Percentiles rank a stretch among this genome's conserved stretches.
These are phyloP conservation scores for Rosa hybrid DNA, from an alignment of 331 rosid species.

Conservation along the genomic window DNA sequence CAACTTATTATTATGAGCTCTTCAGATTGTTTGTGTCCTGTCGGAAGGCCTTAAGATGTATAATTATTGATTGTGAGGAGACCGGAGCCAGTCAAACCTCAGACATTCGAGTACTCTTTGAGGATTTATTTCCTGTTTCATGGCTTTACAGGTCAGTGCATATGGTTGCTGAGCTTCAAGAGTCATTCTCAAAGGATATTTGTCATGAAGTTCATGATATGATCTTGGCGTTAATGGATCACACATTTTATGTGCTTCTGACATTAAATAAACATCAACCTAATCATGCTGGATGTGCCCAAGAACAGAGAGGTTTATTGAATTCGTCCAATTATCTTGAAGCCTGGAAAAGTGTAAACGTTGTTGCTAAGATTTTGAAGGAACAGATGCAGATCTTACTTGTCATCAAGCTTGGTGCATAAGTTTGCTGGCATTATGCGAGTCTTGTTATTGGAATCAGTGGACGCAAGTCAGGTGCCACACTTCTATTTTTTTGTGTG, in stretches of 20 bases:
- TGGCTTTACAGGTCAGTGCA: slow-evolving; percentile 80
- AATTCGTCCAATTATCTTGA: slow-evolving; percentile 39
- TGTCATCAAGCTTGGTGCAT: slow-evolving; percentile 38
- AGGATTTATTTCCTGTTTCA: slow-evolving; percentile 47
- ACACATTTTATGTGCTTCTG: slow-evolving; percentile 62
- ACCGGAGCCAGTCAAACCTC: slow-evolving; percentile 34
- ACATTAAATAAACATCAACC: slow-evolving; percentile 58
- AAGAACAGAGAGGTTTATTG: slow-evolving; percentile 43
- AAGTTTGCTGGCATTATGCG: slow-evolving; percentile 55
- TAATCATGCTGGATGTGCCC: slow-evolving; percentile 34
- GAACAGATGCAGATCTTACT: slow-evolving; percentile 50
- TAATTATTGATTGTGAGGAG: slow-evolving; percentile 48
- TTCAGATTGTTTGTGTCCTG: slow-evolving; percentile 75
- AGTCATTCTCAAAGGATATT: slow-evolving; percentile 40
- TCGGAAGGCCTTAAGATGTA: slow-evolving; percentile 69
- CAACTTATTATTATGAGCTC: slow-evolving; percentile 42
- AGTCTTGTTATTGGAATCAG: slow-evolving; percentile 62
- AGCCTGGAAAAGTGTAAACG: slow-evolving; percentile 50
- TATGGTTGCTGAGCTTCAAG: slow-evolving; percentile 51
- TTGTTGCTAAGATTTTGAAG: slow-evolving; percentile 53
- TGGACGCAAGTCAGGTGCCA: slow-evolving; percentile 55
- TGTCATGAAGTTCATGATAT: slow-evolving; percentile 38
- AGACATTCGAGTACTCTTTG: slow-evolving; percentile 37
- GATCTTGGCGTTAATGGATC: slow-evolving; percentile 72
- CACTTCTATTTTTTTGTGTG: slow-evolving; percentile 67